These are phyloP conservation scores for Obelidium mucronatum DNA, from an alignment of 192 early-diverging fungal species.

Conservation along the genomic window DNA sequence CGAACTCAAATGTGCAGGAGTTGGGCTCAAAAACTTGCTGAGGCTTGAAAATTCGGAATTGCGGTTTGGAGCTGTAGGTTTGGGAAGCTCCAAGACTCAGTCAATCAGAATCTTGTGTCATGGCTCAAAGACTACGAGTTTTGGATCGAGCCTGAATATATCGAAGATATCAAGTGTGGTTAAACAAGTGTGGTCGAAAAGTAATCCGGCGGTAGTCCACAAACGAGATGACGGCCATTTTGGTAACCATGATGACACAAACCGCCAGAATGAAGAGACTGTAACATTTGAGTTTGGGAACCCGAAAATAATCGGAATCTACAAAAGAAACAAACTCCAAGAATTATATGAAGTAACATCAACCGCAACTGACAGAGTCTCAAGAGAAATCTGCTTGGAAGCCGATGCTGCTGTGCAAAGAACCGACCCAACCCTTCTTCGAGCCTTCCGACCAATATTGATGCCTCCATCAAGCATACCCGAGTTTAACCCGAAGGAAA, in stretches of 20 bases:
- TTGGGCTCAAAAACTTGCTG: slow-evolving; percentile 7
- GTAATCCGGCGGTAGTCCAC: background rate
- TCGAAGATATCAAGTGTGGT: slow-evolving; percentile 17
- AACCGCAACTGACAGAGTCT: background rate
- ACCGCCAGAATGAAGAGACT: background rate
- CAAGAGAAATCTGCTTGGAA: background rate
- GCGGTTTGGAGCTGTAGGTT: background rate
- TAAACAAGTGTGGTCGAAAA: slow-evolving; percentile 23
- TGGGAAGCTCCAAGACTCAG: slow-evolving; percentile 24
- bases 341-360: background rate
- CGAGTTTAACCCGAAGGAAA: slow-evolving; percentile 14
- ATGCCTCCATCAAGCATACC: background rate
- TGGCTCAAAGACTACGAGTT: slow-evolving; percentile 12
- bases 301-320: slow-evolving; percentile 31
- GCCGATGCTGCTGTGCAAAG: slow-evolving; percentile 3
- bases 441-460: background rate
- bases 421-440: slow-evolving; percentile 9
- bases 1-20: slow-evolving; percentile 33
- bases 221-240: background rate
- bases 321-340: background rate
- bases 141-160: slow-evolving; percentile 24
- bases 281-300: slow-evolving; percentile 33
- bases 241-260: background rate
- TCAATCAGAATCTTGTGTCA: slow-evolving; percentile 6
- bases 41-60: slow-evolving; percentile 24